phyloP scores from a whole-genome alignment of 148 eudicot genomes.

The Tetragonia tetragonoides region DNA sequence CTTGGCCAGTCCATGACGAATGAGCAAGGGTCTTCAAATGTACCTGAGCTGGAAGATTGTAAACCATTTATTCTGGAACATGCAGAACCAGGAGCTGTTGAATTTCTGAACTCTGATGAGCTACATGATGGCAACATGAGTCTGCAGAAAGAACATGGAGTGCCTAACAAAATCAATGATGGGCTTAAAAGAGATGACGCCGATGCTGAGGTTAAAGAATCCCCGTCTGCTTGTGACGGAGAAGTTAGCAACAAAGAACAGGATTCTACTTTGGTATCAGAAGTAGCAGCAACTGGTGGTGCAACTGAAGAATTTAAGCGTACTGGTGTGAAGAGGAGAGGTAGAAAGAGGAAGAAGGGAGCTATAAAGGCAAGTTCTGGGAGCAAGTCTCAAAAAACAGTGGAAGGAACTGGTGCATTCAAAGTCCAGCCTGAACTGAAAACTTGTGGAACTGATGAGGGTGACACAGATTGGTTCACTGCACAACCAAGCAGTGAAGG shows the following conservation, averaged over 20 bases:
- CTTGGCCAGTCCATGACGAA: constrained; percentile 5
- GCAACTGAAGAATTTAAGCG: constrained; percentile 21
- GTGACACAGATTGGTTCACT: constrained; percentile 11
- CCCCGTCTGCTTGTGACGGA: constrained; percentile 17
- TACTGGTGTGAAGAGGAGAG: constrained; percentile 19
- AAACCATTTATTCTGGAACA: neutral
- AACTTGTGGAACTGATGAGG: constrained; percentile 14
- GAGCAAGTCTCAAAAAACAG: constrained; percentile 8
- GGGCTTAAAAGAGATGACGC: constrained; percentile 5
- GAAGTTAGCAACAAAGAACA: constrained; percentile 9
- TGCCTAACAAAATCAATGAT: neutral
- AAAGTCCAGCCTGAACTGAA: constrained; percentile 2
- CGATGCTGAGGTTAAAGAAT: constrained; percentile 15
- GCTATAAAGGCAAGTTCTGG: neutral
- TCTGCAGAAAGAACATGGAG: constrained; percentile 23
- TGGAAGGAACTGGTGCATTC: constrained; percentile 5
- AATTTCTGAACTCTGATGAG: constrained; percentile 1
- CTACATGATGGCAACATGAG: constrained; percentile 10
- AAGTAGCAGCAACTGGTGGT: constrained; percentile 7
- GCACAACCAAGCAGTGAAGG: constrained; percentile 15
- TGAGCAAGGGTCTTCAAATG: constrained; percentile 5
- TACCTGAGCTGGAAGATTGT: constrained; percentile 6
- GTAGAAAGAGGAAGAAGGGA: constrained; percentile 29
- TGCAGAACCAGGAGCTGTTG: constrained; percentile 7
- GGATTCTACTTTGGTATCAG: constrained; percentile 1